Evolutionary conservation across 2,329 filamentous ascomycete species (phyloP), one percentile per base, ranked within the genome.

Genomic region (Verticillium isaacii): DNA sequence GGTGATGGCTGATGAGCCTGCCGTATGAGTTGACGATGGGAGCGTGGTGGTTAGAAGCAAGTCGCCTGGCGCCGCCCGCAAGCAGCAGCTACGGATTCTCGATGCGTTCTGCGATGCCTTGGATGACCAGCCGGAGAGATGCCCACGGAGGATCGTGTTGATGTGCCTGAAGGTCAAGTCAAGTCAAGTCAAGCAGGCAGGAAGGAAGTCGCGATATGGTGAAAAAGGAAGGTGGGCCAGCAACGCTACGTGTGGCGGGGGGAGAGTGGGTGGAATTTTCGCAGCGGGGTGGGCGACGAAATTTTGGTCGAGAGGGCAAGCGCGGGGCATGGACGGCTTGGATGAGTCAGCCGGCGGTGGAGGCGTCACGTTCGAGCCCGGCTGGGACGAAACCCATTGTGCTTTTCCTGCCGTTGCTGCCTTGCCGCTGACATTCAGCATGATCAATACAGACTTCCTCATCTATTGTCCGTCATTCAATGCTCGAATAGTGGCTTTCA

Each of bases 281-380:
- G 45, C 29, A 32, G 57, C 57, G 57, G 57, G 57, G 57, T 50
- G 57, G 57, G 57, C 23, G n/a, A 29, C 37, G 39, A 45, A 41
- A 50, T 52, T 52, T 41, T 58, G 57, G 57, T 45, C 57, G 57
- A 58, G 57, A 32, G 57, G 57, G 37, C 15, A 41, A 32, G 41
- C 36, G 57, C 55, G 55, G 50, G n/a, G 55, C 34, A 34, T 37
- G 25, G 19, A 56, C 55, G 55, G n/a, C 19, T 5, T 11, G n/a
- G 55, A 57, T 57, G 55, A 57, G 23, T 66, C 65, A 15, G 65
- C 65, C 2, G 65, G 29, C 23, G 45, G 19, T 52, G 45, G 45
- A 52, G 61, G 23, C 64, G 62, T 37, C 65, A 63, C 0, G 3
- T 37, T 52, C 7, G 17, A 39, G 29, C 41, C 25, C 36, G 12